phyloP scores from a whole-genome alignment of 2,329 filamentous ascomycete species.

The Exophiala bonariae region DNA sequence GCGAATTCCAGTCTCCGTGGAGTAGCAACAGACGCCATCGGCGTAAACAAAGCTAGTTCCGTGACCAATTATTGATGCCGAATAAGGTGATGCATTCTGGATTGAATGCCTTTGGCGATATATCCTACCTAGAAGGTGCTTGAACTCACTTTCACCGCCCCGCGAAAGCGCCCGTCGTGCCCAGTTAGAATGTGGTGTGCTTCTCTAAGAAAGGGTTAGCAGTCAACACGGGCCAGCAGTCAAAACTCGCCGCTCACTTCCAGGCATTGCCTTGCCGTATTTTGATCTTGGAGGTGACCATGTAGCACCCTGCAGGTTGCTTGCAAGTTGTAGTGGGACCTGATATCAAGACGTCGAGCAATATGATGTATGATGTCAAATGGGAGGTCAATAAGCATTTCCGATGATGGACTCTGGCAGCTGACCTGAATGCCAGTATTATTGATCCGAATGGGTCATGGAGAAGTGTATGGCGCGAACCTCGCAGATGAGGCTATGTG shows the following conservation, averaged over 20 bases:
- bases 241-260: constrained; percentile 47
- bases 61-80: constrained; percentile 59
- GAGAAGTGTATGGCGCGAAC: not conserved
- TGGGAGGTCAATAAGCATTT: constrained; percentile 43
- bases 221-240: not conserved
- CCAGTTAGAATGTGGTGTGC: constrained; percentile 39
- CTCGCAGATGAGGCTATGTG: no score
- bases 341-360: constrained; percentile 53
- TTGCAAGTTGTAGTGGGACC: constrained; percentile 60
- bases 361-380: constrained; percentile 66
- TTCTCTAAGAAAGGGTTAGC: constrained; percentile 29
- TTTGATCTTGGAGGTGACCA: constrained; percentile 53
- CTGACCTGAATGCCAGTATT: not conserved
- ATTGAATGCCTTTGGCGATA: constrained; percentile 62
- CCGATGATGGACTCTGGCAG: no score
- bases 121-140: constrained; percentile 59
- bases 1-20: constrained; percentile 53
- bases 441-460: not conserved
- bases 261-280: constrained; percentile 59
- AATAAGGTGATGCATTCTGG: constrained; percentile 57
- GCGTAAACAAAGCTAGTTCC: constrained; percentile 64
- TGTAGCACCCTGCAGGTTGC: constrained; percentile 54
- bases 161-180: constrained; percentile 43
- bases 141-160: constrained; percentile 39
- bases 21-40: constrained; percentile 66